A percentile compares a stretch with the other conserved stretches of the same genome.
phyloP scores from a whole-genome alignment of 495 filamentous ascomycete genomes.

The Staphylotrichum longicolle region DNA sequence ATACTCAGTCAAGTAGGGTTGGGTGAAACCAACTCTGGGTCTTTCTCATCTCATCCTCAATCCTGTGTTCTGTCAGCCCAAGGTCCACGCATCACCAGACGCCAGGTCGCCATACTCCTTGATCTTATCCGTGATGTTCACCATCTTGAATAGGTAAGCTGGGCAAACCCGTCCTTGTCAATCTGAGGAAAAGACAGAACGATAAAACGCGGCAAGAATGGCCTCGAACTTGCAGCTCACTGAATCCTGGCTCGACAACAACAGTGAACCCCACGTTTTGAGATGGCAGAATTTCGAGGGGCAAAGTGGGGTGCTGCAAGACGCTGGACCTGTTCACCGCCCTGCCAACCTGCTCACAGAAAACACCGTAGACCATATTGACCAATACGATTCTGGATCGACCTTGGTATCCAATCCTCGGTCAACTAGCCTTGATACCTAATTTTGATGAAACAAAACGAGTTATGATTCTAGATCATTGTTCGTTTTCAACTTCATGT shows the following conservation, averaged over 20 bases:
- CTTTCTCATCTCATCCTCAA: conserved; percentile 98
- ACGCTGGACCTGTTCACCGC: too few species aligned
- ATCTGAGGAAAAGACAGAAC: conserved; percentile 14
- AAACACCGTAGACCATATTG: too few species aligned
- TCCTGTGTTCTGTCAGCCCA: conserved; percentile 56
- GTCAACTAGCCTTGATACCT: too few species aligned
- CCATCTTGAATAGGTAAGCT: conserved; percentile 66
- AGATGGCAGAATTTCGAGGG: conserved; percentile 39
- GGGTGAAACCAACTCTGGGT: conserved; percentile 76
- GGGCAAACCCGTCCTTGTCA: conserved; percentile 15
- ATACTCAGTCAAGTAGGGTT: background rate
- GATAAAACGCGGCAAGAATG: conserved; percentile 4
- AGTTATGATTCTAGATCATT: too few species aligned
- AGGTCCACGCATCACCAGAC: too few species aligned
- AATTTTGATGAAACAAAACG: too few species aligned
- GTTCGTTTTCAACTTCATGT: too few species aligned
- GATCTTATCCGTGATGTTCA: conserved; percentile 99
- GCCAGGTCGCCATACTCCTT: conserved; percentile 69
- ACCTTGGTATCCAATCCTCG: too few species aligned
- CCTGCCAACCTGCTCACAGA: too few species aligned
- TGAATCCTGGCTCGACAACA: conserved; percentile 10
- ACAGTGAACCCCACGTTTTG: conserved; percentile 32
- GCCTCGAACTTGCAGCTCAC: background rate
- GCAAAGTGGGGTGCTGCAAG: conserved; percentile 15
- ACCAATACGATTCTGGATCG: too few species aligned